These are phyloP conservation scores for Ramaria sp. DNA, from an alignment of 768 basidiomycete genomes.

Conservation along the genomic window DNA sequence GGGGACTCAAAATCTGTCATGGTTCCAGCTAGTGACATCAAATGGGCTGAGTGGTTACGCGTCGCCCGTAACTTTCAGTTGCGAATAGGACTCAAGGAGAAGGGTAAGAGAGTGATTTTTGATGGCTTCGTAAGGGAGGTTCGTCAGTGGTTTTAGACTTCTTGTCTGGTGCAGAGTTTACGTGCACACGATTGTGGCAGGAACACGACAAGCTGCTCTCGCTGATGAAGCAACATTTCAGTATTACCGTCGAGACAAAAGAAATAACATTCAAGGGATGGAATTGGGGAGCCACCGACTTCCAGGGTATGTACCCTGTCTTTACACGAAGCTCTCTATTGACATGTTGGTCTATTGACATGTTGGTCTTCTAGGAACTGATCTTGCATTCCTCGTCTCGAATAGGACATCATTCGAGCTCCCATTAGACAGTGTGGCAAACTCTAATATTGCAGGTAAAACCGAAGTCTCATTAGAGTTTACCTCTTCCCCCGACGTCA, in stretches of 20 bases:
- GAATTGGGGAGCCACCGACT: conserved; percentile 97
- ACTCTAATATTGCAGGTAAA: conserved; percentile 95
- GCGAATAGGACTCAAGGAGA: conserved; percentile 57
- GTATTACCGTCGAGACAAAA: conserved; percentile 70
- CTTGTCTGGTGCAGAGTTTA: conserved; percentile 4
- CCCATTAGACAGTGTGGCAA: conserved; percentile 77
- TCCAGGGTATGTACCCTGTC: conserved; percentile 54
- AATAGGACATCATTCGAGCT: conserved; percentile 86
- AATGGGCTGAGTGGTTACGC: conserved; percentile 84
- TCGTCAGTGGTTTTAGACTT: conserved; percentile 16
- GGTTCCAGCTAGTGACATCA: conserved; percentile 62
- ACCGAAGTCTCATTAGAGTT: conserved; percentile 99
- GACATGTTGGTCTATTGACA: too few relatives aligned
- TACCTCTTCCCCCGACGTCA: conserved; percentile 35
- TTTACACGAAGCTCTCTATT: neutral
- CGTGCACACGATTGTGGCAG: conserved; percentile 26
- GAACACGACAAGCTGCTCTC: conserved; percentile 82
- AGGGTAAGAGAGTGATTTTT: conserved; percentile 59
- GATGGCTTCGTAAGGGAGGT: conserved; percentile 93
- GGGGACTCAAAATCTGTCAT: conserved; percentile 54
- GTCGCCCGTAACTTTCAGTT: conserved; percentile 92
- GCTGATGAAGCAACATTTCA: conserved; percentile 81
- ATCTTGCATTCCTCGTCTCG: conserved; percentile 83
- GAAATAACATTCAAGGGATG: conserved; percentile 90
- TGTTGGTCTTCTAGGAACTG: conserved; percentile 51